Base-by-base conservation (phyloP, 2,329 filamentous ascomycete species). In the Cordyceps farinosa region DNA sequence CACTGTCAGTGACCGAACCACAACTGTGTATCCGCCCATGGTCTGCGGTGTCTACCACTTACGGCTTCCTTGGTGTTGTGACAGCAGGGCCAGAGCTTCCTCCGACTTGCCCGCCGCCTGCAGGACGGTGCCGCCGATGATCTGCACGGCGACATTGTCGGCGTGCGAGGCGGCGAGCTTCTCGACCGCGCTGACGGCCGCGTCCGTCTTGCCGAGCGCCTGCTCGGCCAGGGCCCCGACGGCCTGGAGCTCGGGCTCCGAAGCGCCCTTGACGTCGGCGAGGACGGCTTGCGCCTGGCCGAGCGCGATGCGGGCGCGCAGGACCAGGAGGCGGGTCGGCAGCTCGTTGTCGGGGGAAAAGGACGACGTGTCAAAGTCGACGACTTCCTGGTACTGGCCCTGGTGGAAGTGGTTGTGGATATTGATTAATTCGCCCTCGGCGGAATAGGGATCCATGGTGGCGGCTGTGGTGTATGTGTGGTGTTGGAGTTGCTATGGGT, bases 1-100 rank as follows among this genome's bases (percentile, higher is more conserved):
- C 56, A 52, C 47, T 44, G 65, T 76, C 65, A 73, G 72, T 64
- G 62, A 48, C 38, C 29, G 3, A 11, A 0, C 17, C 17, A n/a
- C 63, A 64, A 67, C 47, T 56, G 60, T 17, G 17, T 30, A 57
- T 45, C 53, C 50, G 59, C 22, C 5, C n/a, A 1, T 45, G 52
- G n/a, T 3, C 5, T 63, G 22, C 22, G 22, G 22, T 22, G 22
- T 22, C 22, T 22, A 22, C 50, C 62, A 84, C 89, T 69, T 81
- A 95, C 91, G 88, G 73, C 86, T 96, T 63, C 91, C 92, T 73
- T 96, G 89, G 74, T 98, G 94, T 76, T 91, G 88, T 52, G 85
- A 85, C 70, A 98, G 78, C 65, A 98, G 78, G 52, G 87, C 84
- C 64, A 98, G 77, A 15, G 95, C 95, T 74, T 94, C 90, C 66